A percentile compares a stretch with the other conserved stretches of the same genome.
phyloP scores from a whole-genome alignment of 73 alveolate species.

The Tetrahymena malaccensis region DNA sequence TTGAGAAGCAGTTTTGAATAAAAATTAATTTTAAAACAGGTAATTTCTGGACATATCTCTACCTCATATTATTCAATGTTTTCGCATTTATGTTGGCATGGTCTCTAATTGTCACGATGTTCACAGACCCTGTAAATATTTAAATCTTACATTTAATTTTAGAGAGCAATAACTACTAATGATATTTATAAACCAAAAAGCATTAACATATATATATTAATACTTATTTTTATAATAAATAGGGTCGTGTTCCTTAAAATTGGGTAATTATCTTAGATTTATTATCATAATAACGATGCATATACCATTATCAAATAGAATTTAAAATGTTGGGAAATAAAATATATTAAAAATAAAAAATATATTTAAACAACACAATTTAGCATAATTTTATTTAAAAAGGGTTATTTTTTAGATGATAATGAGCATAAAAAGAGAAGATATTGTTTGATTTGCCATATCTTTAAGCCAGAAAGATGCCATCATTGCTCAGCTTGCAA shows the following conservation, averaged over 20 bases:
- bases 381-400: neutral
- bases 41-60: neutral
- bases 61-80: neutral
- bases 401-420: conserved; percentile 85
- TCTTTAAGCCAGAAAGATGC: conserved; percentile 91
- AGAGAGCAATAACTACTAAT: neutral
- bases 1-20: neutral
- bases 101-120: conserved; percentile 79
- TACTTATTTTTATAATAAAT: neutral
- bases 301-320: neutral
- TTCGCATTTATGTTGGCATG: conserved; percentile 61
- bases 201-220: no score
- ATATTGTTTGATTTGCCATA: conserved; percentile 90
- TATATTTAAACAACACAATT: neutral
- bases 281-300: neutral
- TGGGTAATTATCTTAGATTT: conserved; percentile 43
- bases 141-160: no score
- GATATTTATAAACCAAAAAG: no score
- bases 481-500: conserved; percentile 95
- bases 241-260: conserved; percentile 72
- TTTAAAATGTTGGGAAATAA: no score
- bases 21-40: neutral
- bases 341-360: no score
- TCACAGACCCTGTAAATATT: conserved; percentile 86
- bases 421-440: conserved; percentile 78